These are phyloP conservation scores for Aspergillus udagawae DNA, from an alignment of 2,329 filamentous ascomycete genomes.

Conservation along the genomic window DNA sequence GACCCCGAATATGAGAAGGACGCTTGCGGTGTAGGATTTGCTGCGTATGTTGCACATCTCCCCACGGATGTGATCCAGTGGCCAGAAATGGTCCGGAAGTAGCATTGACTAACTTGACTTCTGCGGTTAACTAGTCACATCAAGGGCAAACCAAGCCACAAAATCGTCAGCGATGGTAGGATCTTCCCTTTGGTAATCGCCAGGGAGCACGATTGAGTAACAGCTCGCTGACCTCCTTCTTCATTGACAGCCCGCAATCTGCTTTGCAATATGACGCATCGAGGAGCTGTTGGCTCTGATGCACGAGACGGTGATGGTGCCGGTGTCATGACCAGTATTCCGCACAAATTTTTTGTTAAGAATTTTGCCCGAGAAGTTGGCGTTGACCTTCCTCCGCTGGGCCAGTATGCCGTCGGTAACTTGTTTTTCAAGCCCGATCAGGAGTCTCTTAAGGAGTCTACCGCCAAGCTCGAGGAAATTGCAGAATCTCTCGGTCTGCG, in stretches of 20 bases:
- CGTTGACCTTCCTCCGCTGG: slow-evolving; percentile 78
- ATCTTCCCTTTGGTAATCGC: slow-evolving; percentile 10
- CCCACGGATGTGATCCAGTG: not conserved
- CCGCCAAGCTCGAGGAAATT: slow-evolving; percentile 89
- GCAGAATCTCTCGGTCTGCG: slow-evolving; percentile 82
- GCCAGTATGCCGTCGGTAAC: slow-evolving; percentile 96
- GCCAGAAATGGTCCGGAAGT: not conserved
- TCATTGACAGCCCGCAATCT: slow-evolving; percentile 69
- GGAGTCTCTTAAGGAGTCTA: slow-evolving; percentile 83
- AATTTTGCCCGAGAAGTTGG: slow-evolving; percentile 91
- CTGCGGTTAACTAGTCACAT: slow-evolving; percentile 66
- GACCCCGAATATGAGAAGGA: slow-evolving; percentile 96
- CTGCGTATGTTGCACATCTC: slow-evolving; percentile 63
- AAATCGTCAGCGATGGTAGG: slow-evolving; percentile 96
- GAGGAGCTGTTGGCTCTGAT: slow-evolving; percentile 95
- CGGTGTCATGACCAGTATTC: slow-evolving; percentile 98
- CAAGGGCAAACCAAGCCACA: slow-evolving; percentile 95
- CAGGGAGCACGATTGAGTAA: not conserved
- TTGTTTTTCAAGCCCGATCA: slow-evolving; percentile 97
- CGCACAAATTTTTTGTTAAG: slow-evolving; percentile 97
- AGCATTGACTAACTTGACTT: slow-evolving; percentile 10
- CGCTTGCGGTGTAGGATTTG: slow-evolving; percentile 98
- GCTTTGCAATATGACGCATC: slow-evolving; percentile 99
- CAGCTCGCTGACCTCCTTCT: slow-evolving; percentile 28
- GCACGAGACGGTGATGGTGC: slow-evolving; percentile 96